Base-by-base conservation (phyloP, 495 filamentous ascomycete species). In the Hyaloscypha hepaticicola region DNA sequence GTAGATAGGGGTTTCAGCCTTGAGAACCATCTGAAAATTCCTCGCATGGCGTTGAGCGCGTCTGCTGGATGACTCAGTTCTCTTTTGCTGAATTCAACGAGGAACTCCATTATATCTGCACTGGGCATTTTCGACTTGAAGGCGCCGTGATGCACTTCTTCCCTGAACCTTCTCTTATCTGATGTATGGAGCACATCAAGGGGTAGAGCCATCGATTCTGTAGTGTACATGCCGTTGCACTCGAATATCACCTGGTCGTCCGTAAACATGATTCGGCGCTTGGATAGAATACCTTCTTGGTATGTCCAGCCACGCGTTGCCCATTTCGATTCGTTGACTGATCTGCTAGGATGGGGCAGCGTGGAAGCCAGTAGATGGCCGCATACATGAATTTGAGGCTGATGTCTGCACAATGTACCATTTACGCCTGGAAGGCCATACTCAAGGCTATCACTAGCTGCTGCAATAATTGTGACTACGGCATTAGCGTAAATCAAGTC, bases 251-350 rank as follows among this genome's bases (percentile, higher is more conserved):
- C 50, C 25, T 53, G 50, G 22, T 53, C 50, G 22, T 53, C 50
- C 1, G 50, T 53, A 16, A 53, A 53, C 6, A 53, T 12, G 21
- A 53, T 25, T 26, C 50, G 24, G 9, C 50, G 50, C 4, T 53
- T 61, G 5, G 61, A 55, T 14, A 57, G 52, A 12, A 63, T n/a
- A 8, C 9, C 19, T 31, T 63, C 61, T 55, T 63, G 61, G 16
- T 38, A 78, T 6, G 78, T 80, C 78, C 78, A 80, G 11, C 69
- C 78, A 45, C 78, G 65, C 5, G 67, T 73, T 9, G 41, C 21
- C 78, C 77, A 80, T 5, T 55, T 61, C 0, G 73, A 77, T 3
- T 26, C 3, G 21, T 6, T 24, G 22, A 53, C 12, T 53, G 50
- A 25, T 8, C 5, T 4, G 50, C 9, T 53, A 11, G 50, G 50